Percentiles rank a stretch among this genome's conserved stretches.
phyloP scores from a whole-genome alignment of 768 basidiomycete species.

The Phaeotremella fagi region DNA sequence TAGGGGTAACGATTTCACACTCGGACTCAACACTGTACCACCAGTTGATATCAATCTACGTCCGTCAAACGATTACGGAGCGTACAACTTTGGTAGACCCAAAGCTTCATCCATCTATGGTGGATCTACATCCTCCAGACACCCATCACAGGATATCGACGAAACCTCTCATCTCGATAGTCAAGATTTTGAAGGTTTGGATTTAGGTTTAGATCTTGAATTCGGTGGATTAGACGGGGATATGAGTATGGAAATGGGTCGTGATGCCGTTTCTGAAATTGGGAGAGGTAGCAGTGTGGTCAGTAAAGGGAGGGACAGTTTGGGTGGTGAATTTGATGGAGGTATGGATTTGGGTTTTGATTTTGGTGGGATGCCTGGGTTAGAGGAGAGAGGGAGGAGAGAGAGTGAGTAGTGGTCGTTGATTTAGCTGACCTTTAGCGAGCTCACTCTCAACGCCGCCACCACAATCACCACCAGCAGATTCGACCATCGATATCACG shows the following conservation, averaged over 20 bases:
- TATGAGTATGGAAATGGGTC: conserved; percentile 29
- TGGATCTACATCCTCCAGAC: conserved; percentile 16
- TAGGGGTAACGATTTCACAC: conserved; percentile 59
- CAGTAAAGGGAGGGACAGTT: conserved; percentile 8
- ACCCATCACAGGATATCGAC: conserved; percentile 28
- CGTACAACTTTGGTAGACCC: conserved; percentile 39
- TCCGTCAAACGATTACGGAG: conserved; percentile 33
- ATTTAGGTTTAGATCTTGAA: conserved; percentile 28
- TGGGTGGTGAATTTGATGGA: conserved; percentile 8
- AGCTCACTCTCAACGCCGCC: conserved; percentile 74
- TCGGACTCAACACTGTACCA: conserved; percentile 12
- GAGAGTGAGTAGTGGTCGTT: conserved; percentile 44
- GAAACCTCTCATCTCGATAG: conserved; percentile 28
- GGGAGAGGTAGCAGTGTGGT: conserved; percentile 1
- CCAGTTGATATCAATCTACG: conserved; percentile 13
- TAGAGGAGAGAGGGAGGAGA: conserved; percentile 61
- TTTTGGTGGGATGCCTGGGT: conserved; percentile 50
- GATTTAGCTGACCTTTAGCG: conserved; percentile 52
- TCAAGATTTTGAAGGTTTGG: conserved; percentile 41
- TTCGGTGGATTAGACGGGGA: conserved; percentile 10
- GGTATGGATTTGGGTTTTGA: conserved; percentile 67
- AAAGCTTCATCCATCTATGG: conserved; percentile 32
- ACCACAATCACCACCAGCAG: conserved; percentile 49
- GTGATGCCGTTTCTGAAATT: conserved; percentile 14
- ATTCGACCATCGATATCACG: conserved; percentile 40